Percentiles rank a stretch among this genome's conserved stretches.
phyloP scores from a whole-genome alignment of 495 filamentous ascomycete genomes.

The Talaromyces liani region DNA sequence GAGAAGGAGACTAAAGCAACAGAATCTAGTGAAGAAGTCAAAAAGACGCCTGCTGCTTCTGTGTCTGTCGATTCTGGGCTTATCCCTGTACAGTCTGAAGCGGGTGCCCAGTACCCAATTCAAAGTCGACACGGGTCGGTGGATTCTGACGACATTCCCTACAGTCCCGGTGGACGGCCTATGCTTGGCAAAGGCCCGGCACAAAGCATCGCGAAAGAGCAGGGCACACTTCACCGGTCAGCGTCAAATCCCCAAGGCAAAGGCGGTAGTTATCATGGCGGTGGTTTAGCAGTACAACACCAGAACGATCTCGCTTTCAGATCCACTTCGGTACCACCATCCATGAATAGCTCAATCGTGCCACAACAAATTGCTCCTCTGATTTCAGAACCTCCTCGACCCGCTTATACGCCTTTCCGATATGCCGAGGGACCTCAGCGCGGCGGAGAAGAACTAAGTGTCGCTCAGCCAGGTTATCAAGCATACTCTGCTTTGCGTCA shows the following conservation, averaged over 20 bases:
- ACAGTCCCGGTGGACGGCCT: conserved; percentile 45
- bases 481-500: conserved; percentile 40
- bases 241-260: conserved; percentile 15
- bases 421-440: conserved; percentile 42
- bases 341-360: conserved; percentile 14
- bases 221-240: conserved; percentile 13
- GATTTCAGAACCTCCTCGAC: conserved; percentile 29
- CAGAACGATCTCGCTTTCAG: conserved; percentile 12
- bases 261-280: conserved; percentile 6
- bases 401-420: conserved; percentile 40
- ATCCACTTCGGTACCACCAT: conserved; percentile 22
- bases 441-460: conserved; percentile 31
- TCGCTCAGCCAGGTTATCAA: conserved; percentile 37
- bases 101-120: not conserved
- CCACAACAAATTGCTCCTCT: conserved; percentile 22
- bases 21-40: not conserved
- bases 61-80: conserved; percentile 10
- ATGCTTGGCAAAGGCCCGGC: conserved; percentile 16
- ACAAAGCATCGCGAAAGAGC: not conserved
- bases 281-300: conserved; percentile 10
- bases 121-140: conserved; percentile 11
- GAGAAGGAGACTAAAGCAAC: conserved; percentile 9
- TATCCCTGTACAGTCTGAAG: conserved; percentile 8
- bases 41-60: not conserved
- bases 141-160: conserved; percentile 25